Base-by-base conservation (phyloP, 371 early-diverging fungal genomes). In the Dichotomocladium elegans region DNA sequence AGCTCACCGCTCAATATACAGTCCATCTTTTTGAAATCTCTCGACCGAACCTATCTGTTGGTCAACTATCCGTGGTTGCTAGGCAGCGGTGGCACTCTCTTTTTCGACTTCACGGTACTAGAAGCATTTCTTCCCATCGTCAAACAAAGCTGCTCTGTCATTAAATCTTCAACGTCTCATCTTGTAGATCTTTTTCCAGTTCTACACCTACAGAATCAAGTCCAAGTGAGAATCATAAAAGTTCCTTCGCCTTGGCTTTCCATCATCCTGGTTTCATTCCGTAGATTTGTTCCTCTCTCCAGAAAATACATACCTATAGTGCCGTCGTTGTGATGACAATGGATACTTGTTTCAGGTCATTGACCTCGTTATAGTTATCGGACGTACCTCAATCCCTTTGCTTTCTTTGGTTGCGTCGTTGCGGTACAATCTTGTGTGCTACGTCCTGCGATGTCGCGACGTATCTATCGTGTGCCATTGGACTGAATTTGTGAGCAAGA, bases 11-110 rank as follows among this genome's bases (percentile, higher is more conserved):
- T 10, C 15, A 47, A 28, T 17, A 25, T 55, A 9, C 60, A 79
- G 81, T 85, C 88, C 14, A 83, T 89, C 35, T 46, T 89, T 37
- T 60, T 80, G n/a, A 68, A 81, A 48, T 88, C 88, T 22, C 58
- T 76, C 19, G 82, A 83, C 31, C 77, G 74, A 3, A 72, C 75
- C 11, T 82, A 74, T 51, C 55, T 89, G 14, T 68, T 82, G 7
- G 70, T 79, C 37, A 85, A 87, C 47, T 69, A 80, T 28, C 83
- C 90, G n/a, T 89, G 90, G 90, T 60, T 89, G 15, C 48, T 86
- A 15, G 88, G 90, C 8, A 70, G 72, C 26, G 78, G 77, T 21
- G 81, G 86, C 3, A 86, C 87, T 8, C 60, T 87, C 15, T 59
- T 84, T 33, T 80, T 88, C 51, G 88, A 89, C 56, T 81, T 86